Conservation (phyloP, 2,329 filamentous ascomycete genomes). For the Cytospora piceicola region DNA sequence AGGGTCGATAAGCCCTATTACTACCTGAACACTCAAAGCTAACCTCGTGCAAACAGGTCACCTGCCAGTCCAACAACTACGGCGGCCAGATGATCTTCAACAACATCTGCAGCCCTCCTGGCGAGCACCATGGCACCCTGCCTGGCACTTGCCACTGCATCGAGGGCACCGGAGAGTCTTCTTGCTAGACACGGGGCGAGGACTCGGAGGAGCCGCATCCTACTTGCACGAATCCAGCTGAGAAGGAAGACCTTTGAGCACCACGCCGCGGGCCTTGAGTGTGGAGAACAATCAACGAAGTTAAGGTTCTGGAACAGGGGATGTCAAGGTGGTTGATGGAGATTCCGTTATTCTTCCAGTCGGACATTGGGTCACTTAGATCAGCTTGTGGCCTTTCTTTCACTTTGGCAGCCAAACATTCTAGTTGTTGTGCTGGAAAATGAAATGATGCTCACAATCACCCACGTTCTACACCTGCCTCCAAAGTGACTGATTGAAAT, state of each 20-base stretch:
- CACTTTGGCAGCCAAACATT: neutral
- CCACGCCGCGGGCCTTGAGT: neutral
- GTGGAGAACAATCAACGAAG: neutral
- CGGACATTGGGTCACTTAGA: too few relatives aligned
- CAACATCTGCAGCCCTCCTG: neutral
- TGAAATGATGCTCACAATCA: neutral
- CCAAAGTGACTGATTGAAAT: neutral
- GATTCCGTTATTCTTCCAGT: neutral
- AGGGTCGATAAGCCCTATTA: neutral
- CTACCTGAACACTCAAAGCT: neutral
- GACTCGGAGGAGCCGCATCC: neutral
- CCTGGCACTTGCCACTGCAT: neutral
- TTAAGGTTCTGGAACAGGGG: neutral
- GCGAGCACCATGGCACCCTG: neutral
- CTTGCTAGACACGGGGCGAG: neutral
- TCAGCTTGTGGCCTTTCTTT: too few relatives aligned
- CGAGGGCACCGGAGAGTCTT: neutral
- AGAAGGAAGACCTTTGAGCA: neutral
- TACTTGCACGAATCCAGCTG: neutral
- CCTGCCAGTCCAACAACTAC: neutral
- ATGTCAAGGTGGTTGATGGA: neutral
- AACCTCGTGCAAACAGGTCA: neutral
- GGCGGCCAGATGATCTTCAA: constrained; percentile 2
- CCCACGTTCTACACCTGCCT: neutral
- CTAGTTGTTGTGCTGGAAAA: neutral